Conservation (phyloP, 768 basidiomycete genomes). For the Epithele typhae region DNA sequence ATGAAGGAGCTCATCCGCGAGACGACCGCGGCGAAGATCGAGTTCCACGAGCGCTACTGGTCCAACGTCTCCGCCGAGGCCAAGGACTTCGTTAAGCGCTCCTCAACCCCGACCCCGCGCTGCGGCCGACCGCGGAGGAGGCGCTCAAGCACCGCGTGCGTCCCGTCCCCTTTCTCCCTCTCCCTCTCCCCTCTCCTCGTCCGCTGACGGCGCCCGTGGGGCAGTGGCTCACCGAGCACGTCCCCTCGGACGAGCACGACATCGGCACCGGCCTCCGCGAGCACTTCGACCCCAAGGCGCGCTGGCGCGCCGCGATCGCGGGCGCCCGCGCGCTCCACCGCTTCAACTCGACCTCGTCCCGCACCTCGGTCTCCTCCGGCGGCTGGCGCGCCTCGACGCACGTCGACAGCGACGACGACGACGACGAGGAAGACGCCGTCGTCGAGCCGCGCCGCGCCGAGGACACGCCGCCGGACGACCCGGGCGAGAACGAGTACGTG, state of each 20-base stretch:
- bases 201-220: background rate
- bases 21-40: constrained; percentile 79
- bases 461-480: constrained; percentile 16
- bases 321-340: constrained; percentile 37
- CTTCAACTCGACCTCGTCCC: constrained; percentile 21
- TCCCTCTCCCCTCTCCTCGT: background rate
- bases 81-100: constrained; percentile 77
- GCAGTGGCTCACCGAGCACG: constrained; percentile 75
- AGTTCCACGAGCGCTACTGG: constrained; percentile 96
- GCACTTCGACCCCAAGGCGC: constrained; percentile 72
- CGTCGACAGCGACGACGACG: constrained; percentile 29
- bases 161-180: constrained; percentile 5
- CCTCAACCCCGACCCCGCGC: constrained; percentile 63
- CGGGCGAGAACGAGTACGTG: constrained; percentile 39
- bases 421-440: constrained; percentile 28
- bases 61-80: constrained; percentile 80
- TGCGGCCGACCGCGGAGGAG: constrained; percentile 69
- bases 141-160: constrained; percentile 66
- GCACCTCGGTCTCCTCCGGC: constrained; percentile 22
- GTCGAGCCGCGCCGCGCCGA: background rate
- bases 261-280: constrained; percentile 67
- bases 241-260: constrained; percentile 68
- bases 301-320: constrained; percentile 70
- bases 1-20: constrained; percentile 71
- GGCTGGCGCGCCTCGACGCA: constrained; percentile 29